Evolutionary conservation across 176 grass and related monocot species (phyloP).

Genomic region (Cymbopogon citratus): DNA sequence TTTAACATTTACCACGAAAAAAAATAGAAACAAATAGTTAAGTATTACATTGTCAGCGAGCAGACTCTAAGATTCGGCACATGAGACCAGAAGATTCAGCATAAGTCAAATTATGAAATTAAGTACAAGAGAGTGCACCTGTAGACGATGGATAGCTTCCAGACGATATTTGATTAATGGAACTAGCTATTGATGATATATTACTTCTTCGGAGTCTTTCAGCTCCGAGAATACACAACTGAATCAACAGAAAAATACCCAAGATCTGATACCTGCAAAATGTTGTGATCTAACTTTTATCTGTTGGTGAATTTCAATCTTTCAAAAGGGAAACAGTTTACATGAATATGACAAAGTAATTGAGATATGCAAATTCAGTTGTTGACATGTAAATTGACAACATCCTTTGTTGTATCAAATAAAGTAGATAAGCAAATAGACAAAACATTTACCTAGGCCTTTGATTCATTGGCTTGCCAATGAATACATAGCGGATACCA

Average conservation of each 20-base stretch:
- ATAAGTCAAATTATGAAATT: background rate
- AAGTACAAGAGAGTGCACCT: slow-evolving; percentile 33
- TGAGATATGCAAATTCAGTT: background rate
- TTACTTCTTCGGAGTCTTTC: slow-evolving; percentile 88
- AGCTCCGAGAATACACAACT: slow-evolving; percentile 89
- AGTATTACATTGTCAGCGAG: slow-evolving; percentile 5
- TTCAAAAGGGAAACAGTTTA: background rate
- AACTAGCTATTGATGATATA: slow-evolving; percentile 84
- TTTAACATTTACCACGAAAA: background rate
- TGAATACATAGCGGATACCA: slow-evolving; percentile 96
- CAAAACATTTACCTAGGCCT: slow-evolving; percentile 68
- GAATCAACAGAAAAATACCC: slow-evolving; percentile 90
- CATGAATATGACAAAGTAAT: slow-evolving; percentile 6
- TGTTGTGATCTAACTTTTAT: background rate
- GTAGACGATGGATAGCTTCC: slow-evolving; percentile 48
- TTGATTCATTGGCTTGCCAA: slow-evolving; percentile 92
- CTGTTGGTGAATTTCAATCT: slow-evolving; percentile 1
- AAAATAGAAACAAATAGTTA: background rate
- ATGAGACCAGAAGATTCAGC: background rate
- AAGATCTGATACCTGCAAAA: slow-evolving; percentile 93
- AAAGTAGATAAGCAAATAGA: background rate
- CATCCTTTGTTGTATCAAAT: background rate
- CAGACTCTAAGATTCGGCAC: background rate
- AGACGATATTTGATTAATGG: slow-evolving; percentile 65
- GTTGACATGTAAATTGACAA: background rate